Percentiles rank a stretch among this genome's conserved stretches.
Conservation (phyloP, 495 filamentous ascomycete genomes). For the Podospora fimiseda region DNA sequence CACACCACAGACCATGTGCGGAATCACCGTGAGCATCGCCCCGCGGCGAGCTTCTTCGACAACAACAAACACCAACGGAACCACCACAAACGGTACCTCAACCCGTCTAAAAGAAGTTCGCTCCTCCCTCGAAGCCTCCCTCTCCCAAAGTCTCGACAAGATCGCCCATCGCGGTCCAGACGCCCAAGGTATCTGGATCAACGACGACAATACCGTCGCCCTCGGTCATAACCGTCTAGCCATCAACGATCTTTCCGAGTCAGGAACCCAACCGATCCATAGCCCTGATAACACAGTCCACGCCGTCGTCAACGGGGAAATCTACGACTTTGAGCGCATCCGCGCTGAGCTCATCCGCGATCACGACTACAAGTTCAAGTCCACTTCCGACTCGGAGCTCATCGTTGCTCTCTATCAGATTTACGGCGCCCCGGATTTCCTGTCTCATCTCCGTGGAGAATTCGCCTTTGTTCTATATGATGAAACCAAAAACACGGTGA, state of each 20-base stretch:
- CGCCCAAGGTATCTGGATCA: conserved; percentile 40
- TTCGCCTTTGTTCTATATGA: too few relatives aligned
- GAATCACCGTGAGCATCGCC: conserved; percentile 10
- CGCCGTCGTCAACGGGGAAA: conserved; percentile 51
- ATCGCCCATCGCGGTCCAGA: conserved; percentile 47
- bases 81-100: neutral
- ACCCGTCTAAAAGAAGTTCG: neutral
- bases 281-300: conserved; percentile 33
- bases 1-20: conserved; percentile 10
- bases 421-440: too few relatives aligned
- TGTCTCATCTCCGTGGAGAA: too few relatives aligned
- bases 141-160: conserved; percentile 26
- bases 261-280: conserved; percentile 44
- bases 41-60: neutral
- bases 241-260: conserved; percentile 45
- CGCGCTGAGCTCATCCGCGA: conserved; percentile 25
- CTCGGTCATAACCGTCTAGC: conserved; percentile 34
- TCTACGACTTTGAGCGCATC: conserved; percentile 46
- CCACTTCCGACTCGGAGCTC: conserved; percentile 42
- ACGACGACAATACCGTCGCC: conserved; percentile 23
- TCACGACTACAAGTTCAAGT: conserved; percentile 34
- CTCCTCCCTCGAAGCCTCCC: neutral
- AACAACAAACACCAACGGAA: neutral
- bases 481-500: too few relatives aligned
- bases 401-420: conserved; percentile 48